A percentile compares a stretch with the other conserved stretches of the same genome.
phyloP scores from a whole-genome alignment of 805 yeast species.

The Starmerella lactis-condensi region DNA sequence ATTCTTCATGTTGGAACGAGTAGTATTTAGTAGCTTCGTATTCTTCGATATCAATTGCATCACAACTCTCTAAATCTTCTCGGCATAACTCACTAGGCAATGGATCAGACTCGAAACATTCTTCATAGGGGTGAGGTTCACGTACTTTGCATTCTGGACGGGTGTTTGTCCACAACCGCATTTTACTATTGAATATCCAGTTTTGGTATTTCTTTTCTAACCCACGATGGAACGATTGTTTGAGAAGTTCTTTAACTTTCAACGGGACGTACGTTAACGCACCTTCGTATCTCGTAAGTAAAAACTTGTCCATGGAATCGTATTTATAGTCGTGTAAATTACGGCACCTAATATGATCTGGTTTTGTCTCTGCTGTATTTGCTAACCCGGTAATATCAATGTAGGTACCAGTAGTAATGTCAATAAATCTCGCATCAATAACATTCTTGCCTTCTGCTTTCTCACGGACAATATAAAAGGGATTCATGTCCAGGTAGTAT shows the following conservation, averaged over 20 bases:
- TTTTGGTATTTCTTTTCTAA: constrained; percentile 8
- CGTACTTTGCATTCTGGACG: neutral
- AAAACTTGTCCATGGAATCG: too few species aligned
- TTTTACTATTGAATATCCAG: constrained; percentile 5
- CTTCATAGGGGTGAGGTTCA: neutral
- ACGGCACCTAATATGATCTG: too few species aligned
- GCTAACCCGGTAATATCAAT: constrained; percentile 40
- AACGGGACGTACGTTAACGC: constrained; percentile 30
- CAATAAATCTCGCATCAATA: constrained; percentile 42
- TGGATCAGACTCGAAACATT: neutral
- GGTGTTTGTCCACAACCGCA: constrained; percentile 7
- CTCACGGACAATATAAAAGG: constrained; percentile 32
- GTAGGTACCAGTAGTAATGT: constrained; percentile 39
- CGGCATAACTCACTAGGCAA: constrained; percentile 1
- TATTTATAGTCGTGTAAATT: too few species aligned
- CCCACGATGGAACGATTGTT: constrained; percentile 23
- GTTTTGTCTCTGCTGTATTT: constrained; percentile 10
- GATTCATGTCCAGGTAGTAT: constrained; percentile 31
- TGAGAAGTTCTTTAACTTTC: constrained; percentile 22
- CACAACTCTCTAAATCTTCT: constrained; percentile 10
- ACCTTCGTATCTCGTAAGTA: constrained; percentile 40
- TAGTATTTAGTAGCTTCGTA: constrained; percentile 4
- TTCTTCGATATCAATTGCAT: constrained; percentile 6
- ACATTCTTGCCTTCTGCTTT: constrained; percentile 31
- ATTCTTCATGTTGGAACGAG: constrained; percentile 3